phyloP scores from a whole-genome alignment of 1,284 basidiomycete genomes.

The Pseudozyma thailandica region DNA sequence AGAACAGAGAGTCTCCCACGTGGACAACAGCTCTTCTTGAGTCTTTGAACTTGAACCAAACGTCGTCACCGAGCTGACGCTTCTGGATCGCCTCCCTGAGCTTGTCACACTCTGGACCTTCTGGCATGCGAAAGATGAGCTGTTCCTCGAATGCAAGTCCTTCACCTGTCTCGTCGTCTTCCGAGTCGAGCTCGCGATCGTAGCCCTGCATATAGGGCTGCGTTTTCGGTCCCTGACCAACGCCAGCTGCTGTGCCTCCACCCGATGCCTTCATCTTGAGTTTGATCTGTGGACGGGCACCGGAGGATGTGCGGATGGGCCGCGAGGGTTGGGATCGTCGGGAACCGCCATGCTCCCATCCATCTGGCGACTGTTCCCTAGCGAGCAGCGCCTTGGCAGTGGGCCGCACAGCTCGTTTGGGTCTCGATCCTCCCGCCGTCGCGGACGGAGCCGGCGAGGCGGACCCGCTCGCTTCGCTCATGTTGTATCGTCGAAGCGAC shows the following conservation, averaged over 20 bases:
- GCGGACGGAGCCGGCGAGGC: slow-evolving; percentile 29
- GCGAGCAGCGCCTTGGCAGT: slow-evolving; percentile 47
- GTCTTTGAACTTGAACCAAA: slow-evolving; percentile 99
- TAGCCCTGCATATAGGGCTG: slow-evolving; percentile 67
- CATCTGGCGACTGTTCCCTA: slow-evolving; percentile 47
- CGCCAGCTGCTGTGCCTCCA: slow-evolving; percentile 42
- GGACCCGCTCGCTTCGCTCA: slow-evolving; percentile 38
- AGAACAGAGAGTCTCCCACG: slow-evolving; percentile 81
- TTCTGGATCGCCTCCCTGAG: slow-evolving; percentile 75
- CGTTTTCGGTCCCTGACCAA: slow-evolving; percentile 60
- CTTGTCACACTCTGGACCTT: slow-evolving; percentile 73
- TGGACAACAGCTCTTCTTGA: slow-evolving; percentile 91
- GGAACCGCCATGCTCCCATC: slow-evolving; percentile 44
- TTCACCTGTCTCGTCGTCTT: slow-evolving; percentile 78
- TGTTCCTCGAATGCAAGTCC: slow-evolving; percentile 93
- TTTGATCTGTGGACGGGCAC: slow-evolving; percentile 49
- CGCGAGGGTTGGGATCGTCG: slow-evolving; percentile 23
- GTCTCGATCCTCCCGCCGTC: slow-evolving; percentile 18
- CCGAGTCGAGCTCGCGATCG: slow-evolving; percentile 93
- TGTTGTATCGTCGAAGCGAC: neutral
- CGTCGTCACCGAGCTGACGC: slow-evolving; percentile 80
- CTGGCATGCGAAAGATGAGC: slow-evolving; percentile 90
- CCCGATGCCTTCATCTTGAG: slow-evolving; percentile 51
- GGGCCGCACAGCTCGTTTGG: slow-evolving; percentile 41
- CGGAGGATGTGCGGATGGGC: slow-evolving; percentile 43